Evolutionary conservation across 2,329 filamentous ascomycete species (phyloP).

Genomic region (Thielaviopsis populi): DNA sequence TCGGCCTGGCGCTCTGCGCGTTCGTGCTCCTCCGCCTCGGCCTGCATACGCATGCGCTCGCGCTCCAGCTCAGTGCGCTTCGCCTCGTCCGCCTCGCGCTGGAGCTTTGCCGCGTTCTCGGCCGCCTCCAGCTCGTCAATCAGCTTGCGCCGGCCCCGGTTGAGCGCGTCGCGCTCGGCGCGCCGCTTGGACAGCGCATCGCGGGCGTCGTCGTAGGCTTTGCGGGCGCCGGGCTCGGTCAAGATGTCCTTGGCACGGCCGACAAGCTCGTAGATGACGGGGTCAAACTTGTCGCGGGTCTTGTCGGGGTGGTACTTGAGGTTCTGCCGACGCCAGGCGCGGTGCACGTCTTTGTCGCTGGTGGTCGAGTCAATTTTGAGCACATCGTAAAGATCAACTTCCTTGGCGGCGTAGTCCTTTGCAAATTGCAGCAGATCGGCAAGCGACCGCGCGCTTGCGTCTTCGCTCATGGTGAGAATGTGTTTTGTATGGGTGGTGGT

Average conservation of each 20-base stretch:
- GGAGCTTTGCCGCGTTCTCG: conserved; percentile 50
- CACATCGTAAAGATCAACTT: conserved; percentile 63
- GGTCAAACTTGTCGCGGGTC: conserved; percentile 56
- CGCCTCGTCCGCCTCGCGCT: conserved; percentile 34
- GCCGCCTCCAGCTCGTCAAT: conserved; percentile 73
- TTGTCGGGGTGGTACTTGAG: conserved; percentile 94
- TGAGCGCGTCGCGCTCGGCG: conserved; percentile 57
- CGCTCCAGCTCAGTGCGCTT: conserved; percentile 27
- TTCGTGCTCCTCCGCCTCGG: conserved; percentile 23
- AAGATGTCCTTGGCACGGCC: conserved; percentile 80
- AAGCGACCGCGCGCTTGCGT: conserved; percentile 18
- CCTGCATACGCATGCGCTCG: conserved; percentile 24
- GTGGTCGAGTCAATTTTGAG: conserved; percentile 43
- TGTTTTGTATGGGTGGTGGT: not conserved
- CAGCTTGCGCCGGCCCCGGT: conserved; percentile 57
- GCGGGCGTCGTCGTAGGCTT: conserved; percentile 63
- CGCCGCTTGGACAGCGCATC: conserved; percentile 55
- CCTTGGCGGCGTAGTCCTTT: conserved; percentile 44
- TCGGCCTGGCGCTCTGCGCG: not conserved
- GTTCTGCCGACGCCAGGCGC: conserved; percentile 70
- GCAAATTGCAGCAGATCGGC: conserved; percentile 39
- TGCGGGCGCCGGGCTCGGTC: conserved; percentile 51
- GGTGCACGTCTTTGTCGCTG: conserved; percentile 57
- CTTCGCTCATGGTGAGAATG: conserved; percentile 9
- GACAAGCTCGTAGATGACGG: conserved; percentile 70